Evolutionary conservation across 345 rosid species (phyloP).

Genomic region (Eucalyptus melliodora): DNA sequence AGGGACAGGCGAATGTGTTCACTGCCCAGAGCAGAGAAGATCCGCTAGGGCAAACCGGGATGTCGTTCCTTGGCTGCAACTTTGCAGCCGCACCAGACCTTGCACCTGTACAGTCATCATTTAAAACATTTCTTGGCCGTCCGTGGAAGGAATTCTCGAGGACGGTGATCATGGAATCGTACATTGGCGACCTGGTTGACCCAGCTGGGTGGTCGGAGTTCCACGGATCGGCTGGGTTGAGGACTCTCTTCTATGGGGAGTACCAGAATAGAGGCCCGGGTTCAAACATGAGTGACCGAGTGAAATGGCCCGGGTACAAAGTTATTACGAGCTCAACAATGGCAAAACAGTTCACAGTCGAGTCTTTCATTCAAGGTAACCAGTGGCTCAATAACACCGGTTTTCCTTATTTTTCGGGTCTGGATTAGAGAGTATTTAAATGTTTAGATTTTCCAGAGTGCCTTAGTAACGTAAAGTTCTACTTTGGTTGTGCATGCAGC

Average conservation of each 20-base stretch:
- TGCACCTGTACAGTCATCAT: neutral
- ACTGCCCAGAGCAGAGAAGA: neutral
- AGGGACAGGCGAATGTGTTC: neutral
- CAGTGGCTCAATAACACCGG: neutral
- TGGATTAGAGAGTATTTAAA: neutral
- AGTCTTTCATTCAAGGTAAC: slow-evolving; percentile 3
- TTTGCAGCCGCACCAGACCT: slow-evolving; percentile 1
- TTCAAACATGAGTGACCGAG: neutral
- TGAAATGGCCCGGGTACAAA: slow-evolving; percentile 26
- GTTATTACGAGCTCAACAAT: neutral
- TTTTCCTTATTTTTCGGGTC: neutral
- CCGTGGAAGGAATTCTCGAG: slow-evolving; percentile 8
- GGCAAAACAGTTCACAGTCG: slow-evolving; percentile 12
- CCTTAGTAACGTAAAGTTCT: neutral
- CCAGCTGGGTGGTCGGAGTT: neutral
- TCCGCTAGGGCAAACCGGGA: neutral
- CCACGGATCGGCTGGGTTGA: neutral
- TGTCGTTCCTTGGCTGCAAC: neutral
- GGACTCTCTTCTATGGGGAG: slow-evolving; percentile 22
- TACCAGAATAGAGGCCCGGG: slow-evolving; percentile 17
- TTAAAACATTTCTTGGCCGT: slow-evolving; percentile 3
- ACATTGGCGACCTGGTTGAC: neutral
- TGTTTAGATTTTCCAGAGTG: neutral
- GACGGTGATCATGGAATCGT: neutral
- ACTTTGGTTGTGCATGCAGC: neutral